Conservation (phyloP, 2,329 filamentous ascomycete genomes). For the Penicillium paneum region DNA sequence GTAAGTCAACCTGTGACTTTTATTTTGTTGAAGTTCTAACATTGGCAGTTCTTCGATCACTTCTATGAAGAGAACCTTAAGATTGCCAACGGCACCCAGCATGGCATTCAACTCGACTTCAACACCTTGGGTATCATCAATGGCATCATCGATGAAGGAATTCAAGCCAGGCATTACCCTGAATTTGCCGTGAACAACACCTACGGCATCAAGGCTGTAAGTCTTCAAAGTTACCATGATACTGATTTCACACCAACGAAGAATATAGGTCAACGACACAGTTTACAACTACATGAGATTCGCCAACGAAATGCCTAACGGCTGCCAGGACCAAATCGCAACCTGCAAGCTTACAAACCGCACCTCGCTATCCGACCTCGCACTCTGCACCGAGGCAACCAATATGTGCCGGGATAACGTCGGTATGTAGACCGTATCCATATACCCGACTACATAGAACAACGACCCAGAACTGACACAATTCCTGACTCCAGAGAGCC, state of each 20-base stretch:
- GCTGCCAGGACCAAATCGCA: constrained; percentile 61
- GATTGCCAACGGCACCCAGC: constrained; percentile 50
- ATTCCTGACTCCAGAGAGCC: constrained; percentile 37
- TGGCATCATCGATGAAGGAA: constrained; percentile 54
- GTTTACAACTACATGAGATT: constrained; percentile 60
- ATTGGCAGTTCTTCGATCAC: constrained; percentile 51
- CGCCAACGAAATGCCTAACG: constrained; percentile 59
- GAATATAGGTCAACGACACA: constrained; percentile 51
- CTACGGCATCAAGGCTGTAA: constrained; percentile 50
- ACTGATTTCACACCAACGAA: neutral
- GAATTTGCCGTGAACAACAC: constrained; percentile 56
- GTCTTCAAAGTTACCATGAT: neutral
- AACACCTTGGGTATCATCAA: constrained; percentile 56
- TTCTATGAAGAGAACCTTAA: constrained; percentile 57
- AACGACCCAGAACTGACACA: neutral
- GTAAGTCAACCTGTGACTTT: constrained; percentile 16
- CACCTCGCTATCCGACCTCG: constrained; percentile 49
- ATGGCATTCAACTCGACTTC: constrained; percentile 53
- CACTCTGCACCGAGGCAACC: constrained; percentile 54
- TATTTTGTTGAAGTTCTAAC: constrained; percentile 11
- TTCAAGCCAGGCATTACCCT: constrained; percentile 51
- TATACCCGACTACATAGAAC: neutral
- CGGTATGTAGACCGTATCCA: constrained; percentile 26
- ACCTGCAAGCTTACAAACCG: constrained; percentile 63
- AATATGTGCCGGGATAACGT: constrained; percentile 58